Conservation (phyloP, 1,284 basidiomycete species). For the Trametes sp. region DNA sequence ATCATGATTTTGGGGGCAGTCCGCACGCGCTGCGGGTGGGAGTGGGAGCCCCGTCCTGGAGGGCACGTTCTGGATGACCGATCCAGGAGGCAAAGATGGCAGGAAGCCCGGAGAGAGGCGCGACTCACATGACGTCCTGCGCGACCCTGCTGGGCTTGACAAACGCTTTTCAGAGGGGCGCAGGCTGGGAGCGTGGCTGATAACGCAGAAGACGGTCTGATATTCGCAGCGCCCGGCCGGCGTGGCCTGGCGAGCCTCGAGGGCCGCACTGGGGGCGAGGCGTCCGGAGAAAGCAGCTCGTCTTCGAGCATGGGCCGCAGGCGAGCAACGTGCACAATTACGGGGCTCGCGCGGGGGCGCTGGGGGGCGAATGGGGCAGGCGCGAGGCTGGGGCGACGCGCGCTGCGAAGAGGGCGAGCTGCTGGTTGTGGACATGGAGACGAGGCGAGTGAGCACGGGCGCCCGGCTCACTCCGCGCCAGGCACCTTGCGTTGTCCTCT, state of each 20-base stretch:
- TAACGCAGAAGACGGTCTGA: slow-evolving; percentile 18
- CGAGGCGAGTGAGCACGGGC: not conserved
- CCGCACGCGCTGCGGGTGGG: slow-evolving; percentile 15
- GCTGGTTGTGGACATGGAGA: slow-evolving; percentile 1
- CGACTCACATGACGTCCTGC: slow-evolving; percentile 18
- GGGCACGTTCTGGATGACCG: slow-evolving; percentile 17
- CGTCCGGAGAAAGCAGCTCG: slow-evolving; percentile 3
- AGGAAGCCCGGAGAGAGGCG: slow-evolving; percentile 6
- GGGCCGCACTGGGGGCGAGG: slow-evolving; percentile 23
- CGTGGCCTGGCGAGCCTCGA: slow-evolving; percentile 19
- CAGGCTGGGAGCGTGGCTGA: slow-evolving; percentile 13
- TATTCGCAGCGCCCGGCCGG: slow-evolving; percentile 15
- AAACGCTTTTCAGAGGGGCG: slow-evolving; percentile 14
- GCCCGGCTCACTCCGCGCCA: not conserved
- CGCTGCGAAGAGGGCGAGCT: not conserved
- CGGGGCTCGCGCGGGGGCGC: slow-evolving; percentile 3
- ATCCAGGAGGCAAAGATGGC: slow-evolving; percentile 12
- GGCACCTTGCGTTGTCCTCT: not conserved
- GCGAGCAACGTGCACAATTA: slow-evolving; percentile 25
- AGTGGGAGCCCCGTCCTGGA: slow-evolving; percentile 13
- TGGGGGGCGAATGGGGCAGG: not conserved
- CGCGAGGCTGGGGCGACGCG: not conserved
- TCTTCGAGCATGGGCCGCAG: slow-evolving; percentile 5
- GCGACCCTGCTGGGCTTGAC: slow-evolving; percentile 28
- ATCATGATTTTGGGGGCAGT: slow-evolving; percentile 1